Conservation (phyloP, 257 asterid genomes). For the Fraxinus excelsior region DNA sequence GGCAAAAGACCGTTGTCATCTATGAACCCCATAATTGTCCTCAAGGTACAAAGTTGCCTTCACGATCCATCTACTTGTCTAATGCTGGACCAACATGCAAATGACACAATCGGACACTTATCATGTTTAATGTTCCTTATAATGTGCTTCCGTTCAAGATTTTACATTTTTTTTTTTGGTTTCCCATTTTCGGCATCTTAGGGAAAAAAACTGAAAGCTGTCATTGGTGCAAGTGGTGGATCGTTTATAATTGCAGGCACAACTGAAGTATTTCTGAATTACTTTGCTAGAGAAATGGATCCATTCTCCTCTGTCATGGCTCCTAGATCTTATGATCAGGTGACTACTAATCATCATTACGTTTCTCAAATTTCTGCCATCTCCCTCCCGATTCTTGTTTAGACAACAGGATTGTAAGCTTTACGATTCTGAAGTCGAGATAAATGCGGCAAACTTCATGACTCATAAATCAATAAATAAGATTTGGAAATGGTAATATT, state of each 20-base stretch:
- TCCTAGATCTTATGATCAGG: conserved; percentile 73
- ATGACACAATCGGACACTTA: neutral
- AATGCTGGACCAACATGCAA: neutral
- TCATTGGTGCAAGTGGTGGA: conserved; percentile 76
- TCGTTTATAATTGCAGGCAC: conserved; percentile 47
- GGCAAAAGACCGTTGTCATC: conserved; percentile 78
- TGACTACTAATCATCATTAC: conserved; percentile 12
- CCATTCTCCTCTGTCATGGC: conserved; percentile 64
- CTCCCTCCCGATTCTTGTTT: neutral
- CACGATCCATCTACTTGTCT: neutral
- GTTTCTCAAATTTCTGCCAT: neutral
- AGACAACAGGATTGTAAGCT: too few species aligned
- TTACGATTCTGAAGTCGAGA: neutral
- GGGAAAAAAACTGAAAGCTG: conserved; percentile 54
- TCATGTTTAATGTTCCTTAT: neutral
- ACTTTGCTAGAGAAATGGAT: conserved; percentile 52
- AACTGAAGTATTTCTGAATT: conserved; percentile 57
- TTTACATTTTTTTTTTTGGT: neutral
- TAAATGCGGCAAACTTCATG: neutral
- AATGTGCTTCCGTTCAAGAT: neutral
- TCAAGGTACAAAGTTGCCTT: conserved; percentile 41
- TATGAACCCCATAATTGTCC: conserved; percentile 66
- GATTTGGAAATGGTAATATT: neutral
- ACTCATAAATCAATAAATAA: neutral
- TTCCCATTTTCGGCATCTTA: conserved; percentile 1